phyloP scores from a whole-genome alignment of 2,329 filamentous ascomycete species.

The Helminthosporium solani region DNA sequence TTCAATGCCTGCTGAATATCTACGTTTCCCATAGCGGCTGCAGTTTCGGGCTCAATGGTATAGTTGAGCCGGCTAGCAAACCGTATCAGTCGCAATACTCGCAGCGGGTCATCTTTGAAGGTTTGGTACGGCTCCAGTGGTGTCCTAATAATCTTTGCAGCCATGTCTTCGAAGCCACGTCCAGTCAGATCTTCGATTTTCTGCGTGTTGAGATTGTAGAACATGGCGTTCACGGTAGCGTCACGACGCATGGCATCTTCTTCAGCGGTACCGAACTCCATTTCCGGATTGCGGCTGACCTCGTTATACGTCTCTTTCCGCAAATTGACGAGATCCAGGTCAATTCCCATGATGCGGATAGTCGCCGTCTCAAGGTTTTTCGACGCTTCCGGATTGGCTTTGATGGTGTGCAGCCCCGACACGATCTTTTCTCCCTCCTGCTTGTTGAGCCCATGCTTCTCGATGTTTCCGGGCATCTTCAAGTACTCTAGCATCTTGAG shows the following conservation, averaged over 20 bases:
- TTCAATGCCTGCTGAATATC: constrained; percentile 77
- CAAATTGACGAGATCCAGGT: constrained; percentile 92
- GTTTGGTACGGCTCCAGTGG: constrained; percentile 87
- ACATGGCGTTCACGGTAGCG: constrained; percentile 92
- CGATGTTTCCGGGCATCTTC: constrained; percentile 58
- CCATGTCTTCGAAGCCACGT: constrained; percentile 72
- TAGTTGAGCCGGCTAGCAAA: constrained; percentile 87
- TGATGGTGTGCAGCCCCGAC: constrained; percentile 76
- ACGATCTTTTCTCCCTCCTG: constrained; percentile 61
- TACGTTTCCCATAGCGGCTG: constrained; percentile 72
- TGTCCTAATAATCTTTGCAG: constrained; percentile 71
- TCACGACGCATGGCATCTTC: constrained; percentile 89
- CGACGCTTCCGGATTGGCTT: constrained; percentile 90
- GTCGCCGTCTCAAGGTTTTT: constrained; percentile 94
- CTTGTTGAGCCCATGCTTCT: constrained; percentile 58
- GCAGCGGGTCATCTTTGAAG: constrained; percentile 89
- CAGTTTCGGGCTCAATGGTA: constrained; percentile 68
- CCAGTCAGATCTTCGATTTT: constrained; percentile 82
- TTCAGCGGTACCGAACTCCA: constrained; percentile 89
- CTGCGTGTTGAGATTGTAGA: constrained; percentile 85
- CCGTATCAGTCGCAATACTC: constrained; percentile 81
- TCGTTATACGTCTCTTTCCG: constrained; percentile 87
- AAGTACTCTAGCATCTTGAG: constrained; percentile 68
- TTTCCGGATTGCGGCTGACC: constrained; percentile 84
- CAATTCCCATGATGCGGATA: constrained; percentile 78